Conservation (phyloP, 176 grass and related monocot species). For the Musa schizocarpa region DNA sequence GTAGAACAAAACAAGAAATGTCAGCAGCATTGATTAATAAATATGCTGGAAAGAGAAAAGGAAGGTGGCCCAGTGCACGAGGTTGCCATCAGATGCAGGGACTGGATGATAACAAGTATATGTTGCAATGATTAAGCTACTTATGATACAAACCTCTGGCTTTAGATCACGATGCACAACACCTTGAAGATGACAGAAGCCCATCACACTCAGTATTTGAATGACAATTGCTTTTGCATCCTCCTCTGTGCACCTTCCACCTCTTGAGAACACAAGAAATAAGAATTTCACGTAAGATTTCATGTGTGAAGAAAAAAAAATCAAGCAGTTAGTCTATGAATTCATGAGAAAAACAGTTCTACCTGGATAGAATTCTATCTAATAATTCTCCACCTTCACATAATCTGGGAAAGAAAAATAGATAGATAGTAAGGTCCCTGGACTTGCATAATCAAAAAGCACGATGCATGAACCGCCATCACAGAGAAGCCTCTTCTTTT, state of each 20-base stretch:
- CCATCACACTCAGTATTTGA: constrained; percentile 89
- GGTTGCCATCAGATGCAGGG: too few relatives aligned
- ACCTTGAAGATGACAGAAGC: constrained; percentile 99
- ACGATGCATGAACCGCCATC: constrained; percentile 8
- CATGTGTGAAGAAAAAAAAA: constrained; percentile 9
- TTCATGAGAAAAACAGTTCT: constrained; percentile 8
- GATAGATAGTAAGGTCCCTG: constrained; percentile 19
- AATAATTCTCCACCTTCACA: constrained; percentile 97
- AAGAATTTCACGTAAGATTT: constrained; percentile 20
- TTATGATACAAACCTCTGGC: constrained; percentile 62
- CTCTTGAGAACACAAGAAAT: constrained; percentile 32
- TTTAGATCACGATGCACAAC: constrained; percentile 98
- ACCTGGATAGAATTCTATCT: constrained; percentile 98
- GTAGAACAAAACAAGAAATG: constrained; percentile 28
- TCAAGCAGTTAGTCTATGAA: not conserved
- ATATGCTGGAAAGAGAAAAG: constrained; percentile 17
- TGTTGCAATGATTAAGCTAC: constrained; percentile 15
- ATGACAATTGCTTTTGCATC: constrained; percentile 91
- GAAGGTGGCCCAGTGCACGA: too few relatives aligned
- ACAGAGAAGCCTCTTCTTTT: not conserved
- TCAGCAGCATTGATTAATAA: constrained; percentile 19
- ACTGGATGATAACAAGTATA: not conserved
- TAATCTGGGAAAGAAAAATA: constrained; percentile 43
- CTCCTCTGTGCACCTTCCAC: constrained; percentile 96
- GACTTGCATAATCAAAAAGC: not conserved